Evolutionary conservation across 1,284 basidiomycete species (phyloP).

Genomic region (Coniferiporia weirii): DNA sequence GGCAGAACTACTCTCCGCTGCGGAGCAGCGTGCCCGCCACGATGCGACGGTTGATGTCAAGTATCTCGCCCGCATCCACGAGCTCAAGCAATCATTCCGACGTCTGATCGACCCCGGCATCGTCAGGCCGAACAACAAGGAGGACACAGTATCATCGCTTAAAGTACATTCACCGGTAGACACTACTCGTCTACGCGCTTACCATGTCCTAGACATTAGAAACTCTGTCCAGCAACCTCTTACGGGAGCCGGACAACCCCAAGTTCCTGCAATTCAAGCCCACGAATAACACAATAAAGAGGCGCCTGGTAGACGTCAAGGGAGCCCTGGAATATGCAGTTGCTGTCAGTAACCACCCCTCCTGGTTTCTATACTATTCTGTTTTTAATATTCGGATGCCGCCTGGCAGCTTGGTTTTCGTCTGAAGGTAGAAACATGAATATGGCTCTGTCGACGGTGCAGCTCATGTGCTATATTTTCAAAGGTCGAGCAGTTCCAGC

Average conservation of each 20-base stretch:
- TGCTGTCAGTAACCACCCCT: constrained; percentile 42
- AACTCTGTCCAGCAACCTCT: constrained; percentile 66
- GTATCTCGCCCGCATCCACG: constrained; percentile 50
- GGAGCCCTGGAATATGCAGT: constrained; percentile 75
- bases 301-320: constrained; percentile 40
- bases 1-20: constrained; percentile 6
- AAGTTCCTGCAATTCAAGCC: constrained; percentile 71
- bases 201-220: constrained; percentile 47
- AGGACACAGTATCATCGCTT: constrained; percentile 53
- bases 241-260: constrained; percentile 61
- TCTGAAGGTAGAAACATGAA: constrained; percentile 42
- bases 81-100: constrained; percentile 63
- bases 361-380: constrained; percentile 14
- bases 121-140: constrained; percentile 59
- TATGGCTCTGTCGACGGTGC: background rate
- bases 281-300: constrained; percentile 46
- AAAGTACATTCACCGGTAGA: constrained; percentile 40
- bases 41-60: background rate
- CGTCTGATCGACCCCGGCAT: constrained; percentile 76
- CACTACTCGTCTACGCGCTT: background rate
- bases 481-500: constrained; percentile 49
- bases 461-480: constrained; percentile 10
- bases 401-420: constrained; percentile 60
- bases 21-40: constrained; percentile 4
- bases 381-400: background rate